phyloP scores from a whole-genome alignment of 768 basidiomycete genomes.

The Boletus rubroflammeus region DNA sequence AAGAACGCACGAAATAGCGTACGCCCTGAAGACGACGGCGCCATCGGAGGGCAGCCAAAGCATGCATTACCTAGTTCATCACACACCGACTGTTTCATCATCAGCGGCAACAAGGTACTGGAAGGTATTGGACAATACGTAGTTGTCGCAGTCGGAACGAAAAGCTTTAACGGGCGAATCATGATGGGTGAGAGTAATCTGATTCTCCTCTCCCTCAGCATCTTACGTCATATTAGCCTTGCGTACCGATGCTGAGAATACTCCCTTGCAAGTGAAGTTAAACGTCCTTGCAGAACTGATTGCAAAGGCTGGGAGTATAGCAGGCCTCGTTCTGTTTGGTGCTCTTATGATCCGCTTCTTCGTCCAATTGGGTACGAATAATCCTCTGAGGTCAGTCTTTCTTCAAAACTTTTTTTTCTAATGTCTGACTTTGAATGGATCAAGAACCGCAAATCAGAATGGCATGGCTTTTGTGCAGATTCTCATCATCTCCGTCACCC shows the following conservation, averaged over 20 bases:
- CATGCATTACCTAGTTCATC: conserved; percentile 18
- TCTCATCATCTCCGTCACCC: conserved; percentile 89
- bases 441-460: conserved; percentile 70
- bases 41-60: conserved; percentile 23
- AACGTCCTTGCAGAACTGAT: conserved; percentile 94
- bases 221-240: conserved; percentile 51
- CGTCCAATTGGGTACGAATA: conserved; percentile 68
- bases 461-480: conserved; percentile 91
- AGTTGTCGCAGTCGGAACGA: conserved; percentile 86
- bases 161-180: conserved; percentile 93
- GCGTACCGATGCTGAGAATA: conserved; percentile 81
- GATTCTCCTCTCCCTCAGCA: neutral
- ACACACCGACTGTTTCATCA: conserved; percentile 88
- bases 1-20: conserved; percentile 32
- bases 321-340: conserved; percentile 76
- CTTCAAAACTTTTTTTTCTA: neutral
- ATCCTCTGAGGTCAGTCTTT: conserved; percentile 50
- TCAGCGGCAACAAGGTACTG: conserved; percentile 88
- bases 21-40: conserved; percentile 20
- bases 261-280: conserved; percentile 91
- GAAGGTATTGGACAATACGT: conserved; percentile 95
- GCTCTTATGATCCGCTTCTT: conserved; percentile 94
- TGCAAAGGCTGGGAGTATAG: conserved; percentile 81
- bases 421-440: conserved; percentile 6
- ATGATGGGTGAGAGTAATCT: conserved; percentile 77